Percentiles rank a stretch among this genome's conserved stretches.
These are phyloP conservation scores for Cytospora piceicola DNA, from an alignment of 2,329 filamentous ascomycete species.

Conservation along the genomic window DNA sequence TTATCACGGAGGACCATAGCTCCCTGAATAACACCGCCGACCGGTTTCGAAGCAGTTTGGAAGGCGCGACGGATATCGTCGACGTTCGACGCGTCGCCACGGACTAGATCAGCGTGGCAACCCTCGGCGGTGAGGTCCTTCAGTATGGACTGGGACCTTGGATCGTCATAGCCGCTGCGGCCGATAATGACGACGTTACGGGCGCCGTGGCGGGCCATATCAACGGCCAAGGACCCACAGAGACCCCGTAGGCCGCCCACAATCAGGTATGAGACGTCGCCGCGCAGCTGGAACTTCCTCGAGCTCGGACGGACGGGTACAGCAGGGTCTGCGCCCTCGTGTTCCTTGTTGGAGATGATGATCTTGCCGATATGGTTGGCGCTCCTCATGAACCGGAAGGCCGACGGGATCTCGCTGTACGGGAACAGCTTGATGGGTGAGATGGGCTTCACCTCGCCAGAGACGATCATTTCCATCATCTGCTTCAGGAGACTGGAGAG, in stretches of 20 bases:
- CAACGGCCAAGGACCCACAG: constrained; percentile 7
- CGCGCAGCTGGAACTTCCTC: neutral
- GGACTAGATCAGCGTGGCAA: neutral
- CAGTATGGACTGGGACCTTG: neutral
- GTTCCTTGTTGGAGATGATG: neutral
- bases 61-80: constrained; percentile 6
- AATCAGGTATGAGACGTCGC: constrained; percentile 4
- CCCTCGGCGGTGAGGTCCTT: constrained; percentile 4
- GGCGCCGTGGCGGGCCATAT: constrained; percentile 13
- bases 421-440: neutral
- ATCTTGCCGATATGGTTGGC: constrained; percentile 21
- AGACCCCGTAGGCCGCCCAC: constrained; percentile 15
- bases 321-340: neutral
- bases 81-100: neutral
- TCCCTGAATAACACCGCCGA: constrained; percentile 16
- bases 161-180: constrained; percentile 4
- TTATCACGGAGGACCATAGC: constrained; percentile 24
- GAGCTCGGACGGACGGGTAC: neutral
- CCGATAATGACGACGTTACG: constrained; percentile 4
- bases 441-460: constrained; percentile 4
- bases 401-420: constrained; percentile 1
- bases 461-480: neutral
- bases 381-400: constrained; percentile 6
- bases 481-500: too few species aligned
- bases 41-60: neutral